These are phyloP conservation scores for Maudiozyma pseudohumilis DNA, from an alignment of 805 yeast species.

Conservation along the genomic window DNA sequence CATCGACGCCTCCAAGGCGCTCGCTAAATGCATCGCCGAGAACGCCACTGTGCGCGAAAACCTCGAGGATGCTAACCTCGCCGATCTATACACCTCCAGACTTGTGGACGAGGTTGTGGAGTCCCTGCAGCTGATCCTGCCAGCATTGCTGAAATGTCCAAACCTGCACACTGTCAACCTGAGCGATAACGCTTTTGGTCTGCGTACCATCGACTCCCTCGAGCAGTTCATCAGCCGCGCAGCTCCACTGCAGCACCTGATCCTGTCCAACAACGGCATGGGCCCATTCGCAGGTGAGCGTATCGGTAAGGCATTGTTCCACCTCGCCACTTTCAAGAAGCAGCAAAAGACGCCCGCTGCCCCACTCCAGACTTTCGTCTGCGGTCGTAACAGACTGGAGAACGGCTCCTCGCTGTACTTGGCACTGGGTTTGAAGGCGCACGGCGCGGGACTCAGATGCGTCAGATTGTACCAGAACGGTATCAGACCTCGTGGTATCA, in stretches of 20 bases:
- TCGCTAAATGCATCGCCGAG: conserved; percentile 46
- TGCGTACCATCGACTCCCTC: conserved; percentile 85
- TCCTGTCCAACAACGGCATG: conserved; percentile 90
- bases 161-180: conserved; percentile 66
- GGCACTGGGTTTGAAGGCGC: conserved; percentile 76
- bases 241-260: conserved; percentile 71
- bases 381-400: conserved; percentile 96
- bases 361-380: conserved; percentile 68
- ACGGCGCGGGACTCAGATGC: conserved; percentile 53
- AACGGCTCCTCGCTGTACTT: conserved; percentile 85
- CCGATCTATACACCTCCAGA: conserved; percentile 92
- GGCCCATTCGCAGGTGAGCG: conserved; percentile 97
- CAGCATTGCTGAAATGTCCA: conserved; percentile 60
- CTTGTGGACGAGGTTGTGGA: conserved; percentile 89
- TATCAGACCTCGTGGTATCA: conserved; percentile 87
- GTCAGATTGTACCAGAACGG: conserved; percentile 91
- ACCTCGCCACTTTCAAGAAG: conserved; percentile 56
- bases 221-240: conserved; percentile 71
- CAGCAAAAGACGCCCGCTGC: conserved; percentile 32
- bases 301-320: conserved; percentile 76
- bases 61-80: conserved; percentile 64
- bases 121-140: conserved; percentile 61
- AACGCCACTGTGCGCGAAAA: conserved; percentile 32
- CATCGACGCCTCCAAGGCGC: conserved; percentile 68
- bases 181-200: conserved; percentile 94